Evolutionary conservation across 2,329 filamentous ascomycete species (phyloP), one percentile per base, ranked within the genome.

Genomic region (Rutstroemia sp.): DNA sequence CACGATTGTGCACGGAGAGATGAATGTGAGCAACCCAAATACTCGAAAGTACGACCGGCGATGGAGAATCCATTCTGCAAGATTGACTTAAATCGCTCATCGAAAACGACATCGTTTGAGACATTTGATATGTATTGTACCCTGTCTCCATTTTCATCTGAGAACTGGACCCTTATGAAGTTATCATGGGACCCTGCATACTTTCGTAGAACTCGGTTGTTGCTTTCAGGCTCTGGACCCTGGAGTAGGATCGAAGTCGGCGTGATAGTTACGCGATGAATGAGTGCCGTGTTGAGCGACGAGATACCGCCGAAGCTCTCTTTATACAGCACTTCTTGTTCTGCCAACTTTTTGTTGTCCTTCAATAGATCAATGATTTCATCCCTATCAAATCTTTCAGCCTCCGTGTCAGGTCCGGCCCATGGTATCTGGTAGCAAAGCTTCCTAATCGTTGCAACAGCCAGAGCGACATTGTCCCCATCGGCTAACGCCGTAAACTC

Each of bases 11-110:
- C 77, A 12, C 88, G 78, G 4, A 92, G 75, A 0, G 88, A 91
- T 0, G 88, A 92, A 68, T 92, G 86, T 0, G 87, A 91, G 68
- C 91, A 92, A 0, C 88, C 88, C 0, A 92, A 74, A 64, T 92
- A 92, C 0, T 72, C 70, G 64, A 83, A 90, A 0, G 70, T 66
- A 12, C 83, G 75, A 0, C 83, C 87, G 2, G 79, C 87, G 53
- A 92, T 80, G 0, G 71, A 65, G 27, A 95, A 80, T 0, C 83
- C 84, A 0, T 75, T 65, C 2, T 73, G 68, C 8, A 94, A 73
- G 0, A 89, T 72, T 0, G 66, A 60, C 52, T 79, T 79, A 69
- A 91, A 92, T 0, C 84, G 80, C 0, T 68, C 63, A 58, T 82
- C 79, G 48, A 72, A 76, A 8, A 90, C 75, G 0, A 61, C 45